These are phyloP conservation scores for Bjerkandera adusta DNA, from an alignment of 1,284 basidiomycete species.

Conservation along the genomic window DNA sequence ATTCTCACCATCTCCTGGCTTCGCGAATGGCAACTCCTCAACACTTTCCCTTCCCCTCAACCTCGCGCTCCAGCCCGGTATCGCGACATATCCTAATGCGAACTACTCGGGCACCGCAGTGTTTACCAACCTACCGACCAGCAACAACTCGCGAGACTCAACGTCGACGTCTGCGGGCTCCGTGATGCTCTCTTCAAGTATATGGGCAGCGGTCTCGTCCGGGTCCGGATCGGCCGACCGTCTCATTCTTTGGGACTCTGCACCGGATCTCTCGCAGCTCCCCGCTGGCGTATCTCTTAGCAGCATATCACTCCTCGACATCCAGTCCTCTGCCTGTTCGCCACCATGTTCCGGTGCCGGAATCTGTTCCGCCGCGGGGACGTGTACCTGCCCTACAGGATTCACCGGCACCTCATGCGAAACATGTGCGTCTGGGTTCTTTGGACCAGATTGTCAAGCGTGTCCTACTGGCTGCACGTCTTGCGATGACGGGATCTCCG, in stretches of 20 bases:
- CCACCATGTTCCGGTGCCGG: slow-evolving; percentile 70
- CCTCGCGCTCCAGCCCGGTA: slow-evolving; percentile 61
- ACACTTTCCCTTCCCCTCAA: slow-evolving; percentile 58
- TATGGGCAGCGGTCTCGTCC: slow-evolving; percentile 63
- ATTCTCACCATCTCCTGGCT: slow-evolving; percentile 58
- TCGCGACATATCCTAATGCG: slow-evolving; percentile 55
- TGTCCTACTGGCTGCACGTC: slow-evolving; percentile 65
- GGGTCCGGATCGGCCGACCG: slow-evolving; percentile 44
- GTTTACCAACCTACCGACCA: slow-evolving; percentile 54
- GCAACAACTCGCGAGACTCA: slow-evolving; percentile 40
- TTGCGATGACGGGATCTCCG: slow-evolving; percentile 77
- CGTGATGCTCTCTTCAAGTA: slow-evolving; percentile 58
- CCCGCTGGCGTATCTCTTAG: slow-evolving; percentile 40
- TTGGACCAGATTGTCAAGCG: slow-evolving; percentile 63
- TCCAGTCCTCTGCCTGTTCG: slow-evolving; percentile 70
- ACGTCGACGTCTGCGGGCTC: slow-evolving; percentile 54
- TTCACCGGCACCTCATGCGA: slow-evolving; percentile 80
- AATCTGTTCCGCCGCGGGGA: slow-evolving; percentile 64
- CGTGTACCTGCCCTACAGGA: slow-evolving; percentile 67
- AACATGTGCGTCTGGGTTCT: slow-evolving; percentile 67
- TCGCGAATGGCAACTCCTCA: slow-evolving; percentile 45
- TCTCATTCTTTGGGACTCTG: slow-evolving; percentile 71
- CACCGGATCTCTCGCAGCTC: slow-evolving; percentile 72
- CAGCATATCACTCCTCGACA: slow-evolving; percentile 55
- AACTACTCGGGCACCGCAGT: slow-evolving; percentile 62